Percentiles rank a stretch among this genome's conserved stretches.
phyloP scores from a whole-genome alignment of 306 rosid genomes.

The Casuarina glauca region DNA sequence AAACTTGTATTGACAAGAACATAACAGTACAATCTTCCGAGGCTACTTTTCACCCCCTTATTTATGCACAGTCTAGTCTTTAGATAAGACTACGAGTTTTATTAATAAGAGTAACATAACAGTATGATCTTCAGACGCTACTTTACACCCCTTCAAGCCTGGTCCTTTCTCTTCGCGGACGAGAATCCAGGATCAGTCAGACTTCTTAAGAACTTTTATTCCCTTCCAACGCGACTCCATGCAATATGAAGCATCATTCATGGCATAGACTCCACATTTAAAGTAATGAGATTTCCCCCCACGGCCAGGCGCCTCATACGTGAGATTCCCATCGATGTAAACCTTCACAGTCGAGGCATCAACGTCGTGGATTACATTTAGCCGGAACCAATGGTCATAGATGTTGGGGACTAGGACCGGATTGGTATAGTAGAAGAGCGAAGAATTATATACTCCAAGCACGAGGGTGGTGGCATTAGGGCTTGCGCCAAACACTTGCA shows the following conservation, averaged over 20 bases:
- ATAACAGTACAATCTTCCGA: too few relatives aligned
- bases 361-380: constrained; percentile 53
- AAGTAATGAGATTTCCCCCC: constrained; percentile 26
- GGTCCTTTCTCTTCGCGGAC: too few relatives aligned
- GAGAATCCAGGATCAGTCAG: too few relatives aligned
- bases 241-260: not conserved
- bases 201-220: not conserved
- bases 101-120: too few relatives aligned
- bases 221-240: constrained; percentile 34
- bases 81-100: too few relatives aligned
- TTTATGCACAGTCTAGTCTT: too few relatives aligned
- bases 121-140: too few relatives aligned
- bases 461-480: constrained; percentile 36
- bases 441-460: constrained; percentile 40
- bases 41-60: too few relatives aligned
- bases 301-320: constrained; percentile 18
- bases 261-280: constrained; percentile 32
- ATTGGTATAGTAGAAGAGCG: constrained; percentile 31
- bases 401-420: constrained; percentile 30
- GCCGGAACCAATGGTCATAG: constrained; percentile 36
- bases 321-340: constrained; percentile 27
- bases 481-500: constrained; percentile 57
- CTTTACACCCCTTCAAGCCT: too few relatives aligned
- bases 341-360: constrained; percentile 41
- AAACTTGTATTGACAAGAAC: too few relatives aligned